Conservation (phyloP, 202 grass and related monocot genomes). For the Dendrocalamus latiflorus region DNA sequence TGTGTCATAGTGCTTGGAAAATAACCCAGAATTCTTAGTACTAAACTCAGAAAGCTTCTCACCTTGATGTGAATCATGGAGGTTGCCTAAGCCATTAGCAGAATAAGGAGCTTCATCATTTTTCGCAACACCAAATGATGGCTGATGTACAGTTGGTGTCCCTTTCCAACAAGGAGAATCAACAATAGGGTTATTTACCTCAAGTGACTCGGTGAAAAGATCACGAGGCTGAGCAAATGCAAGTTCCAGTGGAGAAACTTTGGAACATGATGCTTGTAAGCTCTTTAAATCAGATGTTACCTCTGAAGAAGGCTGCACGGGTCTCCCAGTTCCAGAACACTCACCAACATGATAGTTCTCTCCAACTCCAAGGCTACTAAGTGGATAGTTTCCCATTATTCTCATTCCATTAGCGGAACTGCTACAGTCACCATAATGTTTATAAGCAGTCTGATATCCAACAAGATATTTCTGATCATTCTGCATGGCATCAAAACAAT, state of each 20-base stretch:
- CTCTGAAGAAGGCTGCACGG: neutral
- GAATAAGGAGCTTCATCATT: conserved; percentile 15
- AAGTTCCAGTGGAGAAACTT: neutral
- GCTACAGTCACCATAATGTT: neutral
- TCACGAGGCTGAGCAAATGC: conserved; percentile 1
- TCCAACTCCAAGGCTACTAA: neutral
- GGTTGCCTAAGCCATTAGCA: neutral
- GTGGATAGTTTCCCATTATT: conserved; percentile 3
- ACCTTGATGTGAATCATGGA: conserved; percentile 6
- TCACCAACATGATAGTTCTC: conserved; percentile 8
- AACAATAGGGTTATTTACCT: conserved; percentile 49
- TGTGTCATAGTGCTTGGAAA: conserved; percentile 6
- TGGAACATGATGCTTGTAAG: neutral
- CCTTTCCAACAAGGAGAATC: conserved; percentile 79
- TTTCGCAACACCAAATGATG: conserved; percentile 35
- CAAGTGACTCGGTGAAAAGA: conserved; percentile 30
- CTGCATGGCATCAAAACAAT: conserved; percentile 41
- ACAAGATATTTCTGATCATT: conserved; percentile 27
- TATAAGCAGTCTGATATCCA: neutral
- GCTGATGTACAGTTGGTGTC: conserved; percentile 34
- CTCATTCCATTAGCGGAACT: neutral
- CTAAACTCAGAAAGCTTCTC: conserved; percentile 2
- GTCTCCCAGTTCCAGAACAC: neutral
- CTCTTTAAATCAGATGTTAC: conserved; percentile 8
- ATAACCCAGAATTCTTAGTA: conserved; percentile 4